Percentiles rank a stretch among this genome's conserved stretches.
phyloP scores from a whole-genome alignment of 2,329 filamentous ascomycete genomes.

The Gnomoniopsis smithogilvyi region DNA sequence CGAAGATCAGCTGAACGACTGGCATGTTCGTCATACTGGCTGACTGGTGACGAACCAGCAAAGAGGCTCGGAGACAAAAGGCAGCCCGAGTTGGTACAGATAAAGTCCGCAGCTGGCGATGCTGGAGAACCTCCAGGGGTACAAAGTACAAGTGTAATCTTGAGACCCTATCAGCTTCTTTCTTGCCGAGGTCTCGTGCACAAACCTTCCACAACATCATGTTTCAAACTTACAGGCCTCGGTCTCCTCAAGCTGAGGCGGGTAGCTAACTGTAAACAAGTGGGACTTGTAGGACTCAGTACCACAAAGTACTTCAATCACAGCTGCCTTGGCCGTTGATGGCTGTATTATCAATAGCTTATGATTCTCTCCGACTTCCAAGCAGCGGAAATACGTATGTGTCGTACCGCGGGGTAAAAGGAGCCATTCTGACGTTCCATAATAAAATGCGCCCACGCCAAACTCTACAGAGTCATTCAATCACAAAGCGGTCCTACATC shows the following conservation, averaged over 20 bases:
- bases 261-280: background rate
- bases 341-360: conserved; percentile 3
- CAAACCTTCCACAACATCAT: background rate
- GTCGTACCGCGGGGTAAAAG: background rate
- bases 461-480: background rate
- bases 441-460: background rate
- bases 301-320: background rate
- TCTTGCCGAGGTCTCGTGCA: conserved; percentile 7
- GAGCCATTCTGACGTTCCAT: background rate
- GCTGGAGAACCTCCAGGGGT: conserved; percentile 4
- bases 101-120: background rate
- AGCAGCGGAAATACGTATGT: background rate
- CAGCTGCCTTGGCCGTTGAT: background rate
- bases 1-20: background rate
- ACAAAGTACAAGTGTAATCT: background rate
- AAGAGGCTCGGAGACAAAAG: conserved; percentile 4
- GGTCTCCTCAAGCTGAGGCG: background rate
- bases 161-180: background rate
- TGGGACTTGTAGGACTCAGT: background rate
- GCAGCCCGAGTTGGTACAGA: conserved; percentile 2
- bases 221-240: background rate
- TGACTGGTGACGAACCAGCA: conserved; percentile 2
- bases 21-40: background rate
- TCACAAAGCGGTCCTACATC: conserved; percentile 51
- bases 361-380: background rate